phyloP scores from a whole-genome alignment of 202 grass and related monocot genomes.

The Panicum hallii region DNA sequence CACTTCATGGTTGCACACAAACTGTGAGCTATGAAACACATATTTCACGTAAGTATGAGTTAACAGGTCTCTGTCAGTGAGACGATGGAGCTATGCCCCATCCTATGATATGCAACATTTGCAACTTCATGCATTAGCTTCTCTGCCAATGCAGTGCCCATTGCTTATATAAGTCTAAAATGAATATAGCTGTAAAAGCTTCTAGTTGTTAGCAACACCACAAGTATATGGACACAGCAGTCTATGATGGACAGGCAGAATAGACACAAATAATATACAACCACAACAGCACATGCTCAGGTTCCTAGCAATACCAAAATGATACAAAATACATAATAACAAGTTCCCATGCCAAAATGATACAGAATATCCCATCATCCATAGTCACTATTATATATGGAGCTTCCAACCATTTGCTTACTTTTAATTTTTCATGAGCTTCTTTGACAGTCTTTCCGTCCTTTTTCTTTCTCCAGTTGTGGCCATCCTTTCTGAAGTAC shows the following conservation, averaged over 20 bases:
- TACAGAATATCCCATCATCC: neutral
- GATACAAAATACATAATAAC: slow-evolving; percentile 16
- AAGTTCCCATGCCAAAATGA: slow-evolving; percentile 19
- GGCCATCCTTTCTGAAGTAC: slow-evolving; percentile 99
- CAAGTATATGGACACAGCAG: slow-evolving; percentile 19
- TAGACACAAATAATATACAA: neutral
- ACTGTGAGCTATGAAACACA: slow-evolving; percentile 7
- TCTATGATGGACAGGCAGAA: neutral
- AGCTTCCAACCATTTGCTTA: slow-evolving; percentile 36
- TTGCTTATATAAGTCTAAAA: neutral
- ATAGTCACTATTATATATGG: neutral
- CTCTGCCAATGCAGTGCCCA: neutral
- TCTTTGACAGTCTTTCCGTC: slow-evolving; percentile 99
- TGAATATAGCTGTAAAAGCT: neutral
- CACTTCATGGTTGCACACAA: neutral
- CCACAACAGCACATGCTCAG: neutral
- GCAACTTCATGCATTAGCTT: slow-evolving; percentile 2
- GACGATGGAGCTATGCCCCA: neutral
- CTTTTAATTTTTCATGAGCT: slow-evolving; percentile 95
- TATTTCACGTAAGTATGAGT: neutral
- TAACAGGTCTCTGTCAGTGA: neutral
- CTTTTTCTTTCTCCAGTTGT: slow-evolving; percentile 98
- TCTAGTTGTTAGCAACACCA: neutral
- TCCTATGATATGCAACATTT: slow-evolving; percentile 14
- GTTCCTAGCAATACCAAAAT: slow-evolving; percentile 18